These are phyloP conservation scores for Xylariaceae sp. DNA, from an alignment of 2,329 filamentous ascomycete species.

Conservation along the genomic window DNA sequence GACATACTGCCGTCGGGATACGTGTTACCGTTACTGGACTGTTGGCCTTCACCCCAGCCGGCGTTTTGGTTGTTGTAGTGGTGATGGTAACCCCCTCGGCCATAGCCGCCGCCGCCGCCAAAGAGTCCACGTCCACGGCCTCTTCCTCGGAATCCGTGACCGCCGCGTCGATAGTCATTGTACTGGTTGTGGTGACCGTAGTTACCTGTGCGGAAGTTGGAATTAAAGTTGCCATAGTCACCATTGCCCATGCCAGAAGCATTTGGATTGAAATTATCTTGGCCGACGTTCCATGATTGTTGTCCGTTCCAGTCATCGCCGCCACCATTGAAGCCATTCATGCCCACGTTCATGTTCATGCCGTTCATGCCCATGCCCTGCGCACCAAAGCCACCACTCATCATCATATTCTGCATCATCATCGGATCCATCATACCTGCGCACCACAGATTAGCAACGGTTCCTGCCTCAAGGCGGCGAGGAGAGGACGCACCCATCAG, in stretches of 20 bases:
- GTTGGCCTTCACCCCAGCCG: slow-evolving; percentile 24
- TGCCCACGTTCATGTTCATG: slow-evolving; percentile 76
- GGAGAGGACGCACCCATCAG: slow-evolving; percentile 69
- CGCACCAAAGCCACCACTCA: slow-evolving; percentile 69
- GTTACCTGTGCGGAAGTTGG: slow-evolving; percentile 75
- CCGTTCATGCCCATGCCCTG: slow-evolving; percentile 68
- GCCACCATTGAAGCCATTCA: slow-evolving; percentile 63
- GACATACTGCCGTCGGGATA: slow-evolving; percentile 21
- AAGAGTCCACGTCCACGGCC: slow-evolving; percentile 55
- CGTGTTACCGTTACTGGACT: slow-evolving; percentile 21
- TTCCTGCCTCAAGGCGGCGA: slow-evolving; percentile 8
- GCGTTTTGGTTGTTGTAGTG: slow-evolving; percentile 33
- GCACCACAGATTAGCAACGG: slow-evolving; percentile 26
- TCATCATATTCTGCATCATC: slow-evolving; percentile 69
- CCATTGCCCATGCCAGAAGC: slow-evolving; percentile 72
- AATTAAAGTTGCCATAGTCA: slow-evolving; percentile 76
- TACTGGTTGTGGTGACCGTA: slow-evolving; percentile 70
- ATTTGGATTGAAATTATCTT: slow-evolving; percentile 89
- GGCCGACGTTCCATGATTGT: slow-evolving; percentile 77
- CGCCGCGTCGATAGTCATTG: slow-evolving; percentile 71
- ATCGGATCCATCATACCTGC: slow-evolving; percentile 82
- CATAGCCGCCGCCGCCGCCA: slow-evolving; percentile 45
- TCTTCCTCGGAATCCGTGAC: slow-evolving; percentile 62
- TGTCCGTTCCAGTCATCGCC: slow-evolving; percentile 76
- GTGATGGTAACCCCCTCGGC: slow-evolving; percentile 53